A percentile compares a stretch with the other conserved stretches of the same genome.
These are phyloP conservation scores for Macadamia integrifolia DNA, from an alignment of 164 flowering plant genomes.

Conservation along the genomic window DNA sequence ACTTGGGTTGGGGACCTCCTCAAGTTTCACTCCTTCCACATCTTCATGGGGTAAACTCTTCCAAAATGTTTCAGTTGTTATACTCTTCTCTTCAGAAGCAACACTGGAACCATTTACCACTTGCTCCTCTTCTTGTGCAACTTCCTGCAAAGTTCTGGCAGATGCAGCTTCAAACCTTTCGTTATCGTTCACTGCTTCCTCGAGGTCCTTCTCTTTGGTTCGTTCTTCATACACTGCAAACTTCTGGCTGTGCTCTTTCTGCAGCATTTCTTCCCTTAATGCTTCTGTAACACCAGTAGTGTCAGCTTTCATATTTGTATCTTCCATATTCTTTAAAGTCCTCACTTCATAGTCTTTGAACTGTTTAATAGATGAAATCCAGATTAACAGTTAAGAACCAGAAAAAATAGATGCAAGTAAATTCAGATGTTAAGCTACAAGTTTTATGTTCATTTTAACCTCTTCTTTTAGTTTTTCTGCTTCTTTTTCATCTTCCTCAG, in stretches of 20 bases:
- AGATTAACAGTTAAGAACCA: background rate
- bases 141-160: no score
- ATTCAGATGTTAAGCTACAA: background rate
- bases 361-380: background rate
- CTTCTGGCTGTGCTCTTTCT: background rate
- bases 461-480: constrained; percentile 9
- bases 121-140: no score
- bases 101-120: no score
- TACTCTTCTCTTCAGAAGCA: no score
- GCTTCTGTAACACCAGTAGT: background rate
- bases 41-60: no score
- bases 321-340: background rate
- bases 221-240: background rate
- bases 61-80: no score
- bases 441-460: constrained; percentile 8
- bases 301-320: background rate
- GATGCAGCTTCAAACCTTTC: no score
- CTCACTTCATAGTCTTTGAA: background rate
- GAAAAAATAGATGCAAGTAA: background rate
- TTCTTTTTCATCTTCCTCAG: constrained; percentile 15
- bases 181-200: constrained; percentile 3
- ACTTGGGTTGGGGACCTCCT: no score
- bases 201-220: background rate
- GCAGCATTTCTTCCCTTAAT: background rate
- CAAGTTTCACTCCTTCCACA: no score